Evolutionary conservation across 768 basidiomycete species (phyloP), one percentile per base, ranked within the genome.

Genomic region (Calvatia gigantea): DNA sequence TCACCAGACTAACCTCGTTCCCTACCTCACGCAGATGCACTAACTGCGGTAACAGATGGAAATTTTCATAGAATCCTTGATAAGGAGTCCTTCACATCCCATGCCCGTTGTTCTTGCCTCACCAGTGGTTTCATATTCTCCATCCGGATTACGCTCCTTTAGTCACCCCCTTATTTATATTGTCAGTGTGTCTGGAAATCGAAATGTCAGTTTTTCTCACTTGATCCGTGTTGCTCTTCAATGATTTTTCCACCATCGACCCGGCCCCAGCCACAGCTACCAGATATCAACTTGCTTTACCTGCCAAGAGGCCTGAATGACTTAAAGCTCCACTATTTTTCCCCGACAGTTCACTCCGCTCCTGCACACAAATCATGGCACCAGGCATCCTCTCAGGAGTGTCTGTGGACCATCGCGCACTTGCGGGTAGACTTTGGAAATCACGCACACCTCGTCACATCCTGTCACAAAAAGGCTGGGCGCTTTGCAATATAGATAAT

Each of bases 1-100:
- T 44, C 6, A 14, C n/a, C 19, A 42, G 27, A 37, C 50, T 57
- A 8, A 54, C 28, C 32, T 39, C 42, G 59, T 19, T 12, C 49
- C 39, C 32, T 25, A 46, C 6, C 35, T 50, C 31, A 17, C 46
- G 43, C 60, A 84, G 84, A 51, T 89, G 89, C 70, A 79, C 81
- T 51, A 81, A 82, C 60, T 89, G 87, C 51, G 65, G 65, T 41
- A 74, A 74, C 61, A 69, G 71, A 69, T 76, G 74, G 75, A 76
- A 75, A 56, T 77, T 74, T 56, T 75, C 74, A 32, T 75, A 64
- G 31, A 49, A 45, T n/a, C 15, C 28, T 12, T 14, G n/a, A 6
- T 1, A 29, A 19, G 19, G 25, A 15, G 32, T n/a, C 45, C 17
- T 4, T 6, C 17, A 12, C 17, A 19, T 32, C 32, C 17, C 29